Evolutionary conservation across 2,329 filamentous ascomycete species (phyloP), one percentile per base, ranked within the genome.

Genomic region (Aspergillus brunneoviolaceus): DNA sequence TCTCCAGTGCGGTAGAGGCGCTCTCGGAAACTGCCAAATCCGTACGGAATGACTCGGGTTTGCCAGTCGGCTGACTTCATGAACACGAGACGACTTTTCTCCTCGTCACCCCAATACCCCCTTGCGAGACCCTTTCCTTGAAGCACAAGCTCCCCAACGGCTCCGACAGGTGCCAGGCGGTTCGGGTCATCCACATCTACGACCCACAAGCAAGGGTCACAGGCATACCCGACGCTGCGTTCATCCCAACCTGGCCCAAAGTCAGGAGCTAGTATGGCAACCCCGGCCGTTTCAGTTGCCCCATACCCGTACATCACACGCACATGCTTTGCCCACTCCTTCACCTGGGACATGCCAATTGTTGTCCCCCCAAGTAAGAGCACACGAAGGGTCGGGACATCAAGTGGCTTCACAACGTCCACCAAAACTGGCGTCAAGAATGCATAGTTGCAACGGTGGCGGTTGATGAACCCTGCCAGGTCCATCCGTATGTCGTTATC

Each of bases 361-460:
- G 39, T n/a, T 9, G 16, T n/a, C 1, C 39, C 39, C 16, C 16
- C 39, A 2, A 42, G 16, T 1, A n/a, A 16, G 11, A 42, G 39
- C 5, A 42, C 39, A n/a, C 16, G 12, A 42, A 42, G 16, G 14
- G 14, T 19, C 5, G 39, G 39, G 16, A 42, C 39, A n/a, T 16
- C 39, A 1, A 3, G 1, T 1, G 39, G 16, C 6, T 42, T 14
- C 6, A 42, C 1, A 4, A 1, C 1, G 39, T 7, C 7, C 3
- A n/a, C 1, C 5, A n/a, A 5, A 7, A n/a, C 16, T 42, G 39
- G 33, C 16, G 39, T 16, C 12, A 42, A 7, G 3, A 42, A 42
- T 14, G 39, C 16, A 14, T n/a, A n/a, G 16, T 42, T 42, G 1
- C 4, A 2, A 3, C 39, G 39, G 6, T 42, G 39, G 6, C 39